Evolutionary conservation across 1,284 basidiomycete genomes (phyloP).

Genomic region (Wallemia hederae): DNA sequence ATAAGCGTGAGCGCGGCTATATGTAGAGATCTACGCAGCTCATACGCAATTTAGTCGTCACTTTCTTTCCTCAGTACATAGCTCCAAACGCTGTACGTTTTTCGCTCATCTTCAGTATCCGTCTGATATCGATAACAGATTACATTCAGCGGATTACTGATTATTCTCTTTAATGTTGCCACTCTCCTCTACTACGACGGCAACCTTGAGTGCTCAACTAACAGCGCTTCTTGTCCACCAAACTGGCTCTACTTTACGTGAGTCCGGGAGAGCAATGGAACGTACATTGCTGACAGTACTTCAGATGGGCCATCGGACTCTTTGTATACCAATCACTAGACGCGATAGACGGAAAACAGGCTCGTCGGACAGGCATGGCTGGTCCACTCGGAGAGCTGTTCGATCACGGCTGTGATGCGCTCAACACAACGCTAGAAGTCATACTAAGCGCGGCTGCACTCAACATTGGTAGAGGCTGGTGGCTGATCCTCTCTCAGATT

Average conservation of each 20-base stretch:
- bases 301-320: constrained; percentile 59
- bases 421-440: constrained; percentile 85
- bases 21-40: neutral
- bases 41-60: constrained; percentile 28
- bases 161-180: constrained; percentile 57
- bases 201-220: constrained; percentile 34
- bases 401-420: constrained; percentile 77
- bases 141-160: constrained; percentile 46
- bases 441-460: constrained; percentile 55
- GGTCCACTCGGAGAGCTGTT: constrained; percentile 89
- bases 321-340: constrained; percentile 53
- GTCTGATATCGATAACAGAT: constrained; percentile 24
- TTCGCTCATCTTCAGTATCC: neutral
- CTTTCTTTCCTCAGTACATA: constrained; percentile 53
- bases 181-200: constrained; percentile 61
- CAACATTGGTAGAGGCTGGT: constrained; percentile 76
- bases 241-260: constrained; percentile 64
- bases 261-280: constrained; percentile 11
- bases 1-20: constrained; percentile 22
- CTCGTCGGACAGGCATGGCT: constrained; percentile 75
- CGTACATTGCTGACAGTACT: neutral
- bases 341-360: constrained; percentile 49
- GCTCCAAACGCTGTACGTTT: constrained; percentile 69
- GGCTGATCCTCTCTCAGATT: constrained; percentile 65
- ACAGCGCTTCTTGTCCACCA: constrained; percentile 32